Conservation (phyloP, 352 stramenopile genomes). For the Phytopythium vexans region DNA sequence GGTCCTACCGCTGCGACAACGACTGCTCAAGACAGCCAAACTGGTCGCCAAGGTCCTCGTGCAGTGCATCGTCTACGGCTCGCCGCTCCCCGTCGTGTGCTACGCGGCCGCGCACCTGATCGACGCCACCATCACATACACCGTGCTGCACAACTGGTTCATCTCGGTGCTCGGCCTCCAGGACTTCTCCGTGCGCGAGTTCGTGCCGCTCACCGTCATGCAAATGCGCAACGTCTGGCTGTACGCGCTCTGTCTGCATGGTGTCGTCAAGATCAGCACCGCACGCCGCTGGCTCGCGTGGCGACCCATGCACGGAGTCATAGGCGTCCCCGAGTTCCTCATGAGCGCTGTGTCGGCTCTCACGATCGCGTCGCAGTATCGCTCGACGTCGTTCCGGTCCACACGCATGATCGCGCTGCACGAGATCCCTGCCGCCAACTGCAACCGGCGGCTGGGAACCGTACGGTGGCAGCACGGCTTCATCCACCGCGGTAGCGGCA, state of each 20-base stretch:
- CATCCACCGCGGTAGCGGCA: constrained; percentile 13
- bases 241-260: constrained; percentile 28
- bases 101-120: constrained; percentile 49
- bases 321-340: constrained; percentile 28
- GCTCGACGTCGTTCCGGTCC: constrained; percentile 19
- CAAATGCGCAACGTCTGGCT: constrained; percentile 52
- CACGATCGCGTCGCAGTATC: constrained; percentile 32
- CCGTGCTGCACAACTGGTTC: constrained; percentile 26
- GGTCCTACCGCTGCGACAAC: not conserved
- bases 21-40: constrained; percentile 7
- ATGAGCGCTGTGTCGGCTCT: constrained; percentile 31
- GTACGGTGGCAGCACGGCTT: constrained; percentile 12
- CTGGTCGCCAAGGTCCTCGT: constrained; percentile 40
- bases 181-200: constrained; percentile 18
- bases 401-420: constrained; percentile 9
- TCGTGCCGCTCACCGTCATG: constrained; percentile 26
- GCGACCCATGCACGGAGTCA: constrained; percentile 14
- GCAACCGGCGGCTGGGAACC: not conserved
- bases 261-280: constrained; percentile 13
- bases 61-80: constrained; percentile 49
- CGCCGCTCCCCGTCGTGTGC: constrained; percentile 32
- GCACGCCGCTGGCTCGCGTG: constrained; percentile 10
- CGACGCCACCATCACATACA: constrained; percentile 40
- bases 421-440: not conserved
- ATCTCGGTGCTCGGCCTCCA: constrained; percentile 23